These are phyloP conservation scores for Didymella keratinophila DNA, from an alignment of 2,329 filamentous ascomycete genomes.

Conservation along the genomic window DNA sequence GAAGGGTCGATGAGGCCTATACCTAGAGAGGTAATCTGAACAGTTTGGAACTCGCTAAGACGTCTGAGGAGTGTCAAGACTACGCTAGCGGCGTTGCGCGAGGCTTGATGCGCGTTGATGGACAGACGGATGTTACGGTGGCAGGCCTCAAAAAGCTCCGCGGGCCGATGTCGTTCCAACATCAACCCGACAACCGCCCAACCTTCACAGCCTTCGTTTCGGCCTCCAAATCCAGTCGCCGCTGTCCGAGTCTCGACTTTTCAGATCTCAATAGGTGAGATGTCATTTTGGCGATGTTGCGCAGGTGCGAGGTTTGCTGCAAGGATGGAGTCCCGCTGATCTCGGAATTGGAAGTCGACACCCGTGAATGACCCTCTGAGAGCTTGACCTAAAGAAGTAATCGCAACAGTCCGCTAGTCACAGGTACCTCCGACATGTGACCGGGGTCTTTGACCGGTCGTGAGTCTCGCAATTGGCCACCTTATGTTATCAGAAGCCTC, in stretches of 20 bases:
- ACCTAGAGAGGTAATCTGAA: conserved; percentile 27
- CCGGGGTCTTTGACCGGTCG: conserved; percentile 8
- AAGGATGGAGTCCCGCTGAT: not conserved
- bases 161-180: conserved; percentile 18
- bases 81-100: conserved; percentile 17
- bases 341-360: not conserved
- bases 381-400: conserved; percentile 17
- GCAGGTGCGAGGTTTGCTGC: too few relatives aligned
- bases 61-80: conserved; percentile 22
- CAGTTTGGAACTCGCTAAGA: conserved; percentile 28
- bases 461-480: conserved; percentile 4
- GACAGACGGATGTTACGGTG: conserved; percentile 9
- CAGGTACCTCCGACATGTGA: conserved; percentile 12
- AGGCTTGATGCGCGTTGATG: conserved; percentile 15
- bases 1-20: conserved; percentile 16
- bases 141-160: conserved; percentile 16
- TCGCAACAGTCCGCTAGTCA: conserved; percentile 22
- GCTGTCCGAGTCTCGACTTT: too few relatives aligned
- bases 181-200: not conserved
- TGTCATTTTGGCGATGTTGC: too few relatives aligned
- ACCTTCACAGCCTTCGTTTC: too few relatives aligned
- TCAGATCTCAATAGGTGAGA: too few relatives aligned
- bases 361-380: not conserved
- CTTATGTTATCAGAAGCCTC: conserved; percentile 1
- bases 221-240: not conserved